Evolutionary conservation across 2,329 filamentous ascomycete genomes (phyloP), one percentile per base, ranked within the genome.

Genomic region (Lecanosticta acicola): DNA sequence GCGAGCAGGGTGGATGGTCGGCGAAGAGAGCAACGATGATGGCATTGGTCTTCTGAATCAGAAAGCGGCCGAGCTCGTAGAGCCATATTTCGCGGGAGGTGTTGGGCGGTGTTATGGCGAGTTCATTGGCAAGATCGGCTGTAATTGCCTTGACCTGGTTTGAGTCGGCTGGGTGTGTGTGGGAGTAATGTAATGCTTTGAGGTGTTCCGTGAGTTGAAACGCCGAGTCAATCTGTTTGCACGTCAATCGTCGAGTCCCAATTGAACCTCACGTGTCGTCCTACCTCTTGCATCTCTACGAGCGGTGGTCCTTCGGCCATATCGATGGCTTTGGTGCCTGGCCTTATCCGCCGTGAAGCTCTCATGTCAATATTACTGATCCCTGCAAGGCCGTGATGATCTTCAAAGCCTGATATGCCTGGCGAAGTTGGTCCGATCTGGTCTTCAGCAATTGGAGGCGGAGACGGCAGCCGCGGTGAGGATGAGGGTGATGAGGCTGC

Each of bases 181-280:
- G 83, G 65, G 85, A 76, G 67, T 90, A 83, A 71, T 97, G 87
- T 13, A 96, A 79, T 29, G 93, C 87, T 67, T 94, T 91, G 44
- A 98, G 83, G 64, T 98, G 91, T 70, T 98, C 93, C 68, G 96
- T 94, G 14, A 97, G 80, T 67, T 96, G 93, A 66, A 97, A 98
- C 36, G 93, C 87, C 17, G 91, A 97, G 65, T 98, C 90, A 57
- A 98, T 88, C 87, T 96, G 66, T 8, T 20, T 43, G 16, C 18
- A 35, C 37, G 40, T 67, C 48, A 63, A 54, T 21, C 3, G 16
- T n/a, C 24, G 24, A 29, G 18, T 21, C 16, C 34, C 42, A n/a
- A 10, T 33, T n/a, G 35, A 4, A 32, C 19, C 40, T 45, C 14
- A 18, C 29, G n/a, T 19, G 11, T 16, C 41, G 46, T 66, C 77